Evolutionary conservation across 805 yeast genomes (phyloP), one percentile per base, ranked within the genome.

Genomic region (Wickerhamomyces chambardii): DNA sequence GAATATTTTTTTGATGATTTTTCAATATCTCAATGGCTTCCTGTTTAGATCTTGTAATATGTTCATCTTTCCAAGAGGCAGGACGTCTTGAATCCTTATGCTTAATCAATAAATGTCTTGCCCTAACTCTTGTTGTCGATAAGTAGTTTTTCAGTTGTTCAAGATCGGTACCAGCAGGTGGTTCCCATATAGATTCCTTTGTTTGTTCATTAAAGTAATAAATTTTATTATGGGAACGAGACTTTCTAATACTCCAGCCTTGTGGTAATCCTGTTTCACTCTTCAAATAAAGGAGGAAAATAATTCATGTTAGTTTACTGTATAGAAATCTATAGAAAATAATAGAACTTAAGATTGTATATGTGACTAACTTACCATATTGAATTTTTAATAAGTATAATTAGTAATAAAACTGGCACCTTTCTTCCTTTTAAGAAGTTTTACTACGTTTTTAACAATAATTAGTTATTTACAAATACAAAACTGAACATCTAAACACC

Each of bases 81-180:
- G 98, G 97, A 47, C 95, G 76, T 45, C 98, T 73, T 14, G 89
- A 78, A 35, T 75, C 90, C 31, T 59, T 64, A 58, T 89, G 95
- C 56, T 92, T 92, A 43, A 90, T 69, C 33, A 92, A 65, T 32
- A 92, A 63, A 55, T 92, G 98, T 35, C 82, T 68, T 15, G 83
- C 89, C 40, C 90, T 72, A 17, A 92, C 78, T 48, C 83, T 77
- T 30, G 75, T 72, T 40, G 66, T 68, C 33, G 64, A 53, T 41
- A 84, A 59, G 58, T 84, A 84, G 14, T 59, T 61, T 28, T 71
- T 64, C 39, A 90, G 65, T 45, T 66, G 63, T 1, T 59, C 75
- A 14, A 68, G 53, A 46, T 92, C 83, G 2, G 95, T 76, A 4
- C 90, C 95, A 33, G 64, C 73, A 3, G 98, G 98, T 10, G 95